A percentile compares a stretch with the other conserved stretches of the same genome.
Conservation (phyloP, 768 basidiomycete genomes). For the Lactifluus rugatus region DNA sequence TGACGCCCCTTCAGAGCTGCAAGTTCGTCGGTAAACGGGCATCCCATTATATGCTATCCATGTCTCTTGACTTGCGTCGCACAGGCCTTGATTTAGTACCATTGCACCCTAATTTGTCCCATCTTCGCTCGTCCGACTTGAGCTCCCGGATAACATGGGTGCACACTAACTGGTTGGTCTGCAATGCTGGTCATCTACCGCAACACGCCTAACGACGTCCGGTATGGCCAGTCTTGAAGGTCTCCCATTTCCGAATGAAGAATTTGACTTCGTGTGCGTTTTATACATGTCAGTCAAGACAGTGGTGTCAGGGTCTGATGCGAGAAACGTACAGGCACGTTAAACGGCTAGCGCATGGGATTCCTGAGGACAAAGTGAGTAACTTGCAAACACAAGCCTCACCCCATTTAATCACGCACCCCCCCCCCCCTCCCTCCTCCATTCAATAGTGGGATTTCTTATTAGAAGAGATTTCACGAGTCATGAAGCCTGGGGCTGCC, state of each 20-base stretch:
- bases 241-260: conserved; percentile 59
- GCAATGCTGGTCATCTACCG: conserved; percentile 2
- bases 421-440: background rate
- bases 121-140: conserved; percentile 47
- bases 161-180: conserved; percentile 58
- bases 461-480: conserved; percentile 58
- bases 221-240: conserved; percentile 42
- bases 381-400: background rate
- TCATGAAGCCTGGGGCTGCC: conserved; percentile 66
- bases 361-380: conserved; percentile 64
- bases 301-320: background rate
- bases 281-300: background rate
- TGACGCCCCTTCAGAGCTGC: conserved; percentile 32
- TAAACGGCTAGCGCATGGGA: conserved; percentile 61
- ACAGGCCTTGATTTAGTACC: conserved; percentile 63
- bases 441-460: conserved; percentile 50
- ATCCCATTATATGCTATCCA: background rate
- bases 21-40: conserved; percentile 50
- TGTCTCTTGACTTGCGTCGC: background rate
- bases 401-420: background rate
- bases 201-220: conserved; percentile 3
- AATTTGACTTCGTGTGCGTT: conserved; percentile 71
- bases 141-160: conserved; percentile 60
- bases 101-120: conserved; percentile 57
- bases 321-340: conserved; percentile 41